Base-by-base conservation (phyloP, 2,329 filamentous ascomycete genomes). In the Apiospora sp. region DNA sequence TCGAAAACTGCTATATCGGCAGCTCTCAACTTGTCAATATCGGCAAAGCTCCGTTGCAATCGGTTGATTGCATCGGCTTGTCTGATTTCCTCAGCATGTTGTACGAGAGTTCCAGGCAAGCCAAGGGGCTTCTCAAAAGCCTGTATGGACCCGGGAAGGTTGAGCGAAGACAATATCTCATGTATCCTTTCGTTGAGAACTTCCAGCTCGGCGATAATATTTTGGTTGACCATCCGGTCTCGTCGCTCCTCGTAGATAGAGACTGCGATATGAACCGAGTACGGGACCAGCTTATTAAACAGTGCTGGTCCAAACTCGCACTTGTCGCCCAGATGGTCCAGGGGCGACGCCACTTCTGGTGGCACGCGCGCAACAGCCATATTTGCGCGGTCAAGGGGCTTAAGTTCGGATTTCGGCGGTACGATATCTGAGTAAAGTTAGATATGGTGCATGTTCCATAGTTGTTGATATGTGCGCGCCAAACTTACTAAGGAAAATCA, bases 111-210 rank as follows among this genome's bases (percentile, higher is more conserved):
- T 0, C 94, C 94, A 0, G 96, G 96, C 4, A 99, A 83, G 0
- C 96, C 96, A 0, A 99, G 87, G 0, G 96, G 96, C 80, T 98
- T 98, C 80, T 99, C 96, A 0, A 98, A 87, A 0, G 96, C 96
- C 81, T 99, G 96, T 4, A 99, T 84, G 1, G 96, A 97, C 0
- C 96, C 96, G 0, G 96, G 96, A 0, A 99, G 88, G 73, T 97
- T 96, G 19, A 98, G 86, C 0, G 93, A 95, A 24, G 93, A 91
- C 30, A 98, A 84, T 0, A 95, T 85, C 76, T 94, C 92, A 78
- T 97, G 93, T 0, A 98, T 87, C 75, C 92, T 91, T 73, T 92
- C 91, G 0, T 94, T 98, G 77, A 98, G 87, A 0, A 86, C 88
- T 77, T 98, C 95, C 5, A 98, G 85, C 79, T 97, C 93, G 37